Base-by-base conservation (phyloP, 2,329 filamentous ascomycete genomes). In the Microsporum ferrugineum region DNA sequence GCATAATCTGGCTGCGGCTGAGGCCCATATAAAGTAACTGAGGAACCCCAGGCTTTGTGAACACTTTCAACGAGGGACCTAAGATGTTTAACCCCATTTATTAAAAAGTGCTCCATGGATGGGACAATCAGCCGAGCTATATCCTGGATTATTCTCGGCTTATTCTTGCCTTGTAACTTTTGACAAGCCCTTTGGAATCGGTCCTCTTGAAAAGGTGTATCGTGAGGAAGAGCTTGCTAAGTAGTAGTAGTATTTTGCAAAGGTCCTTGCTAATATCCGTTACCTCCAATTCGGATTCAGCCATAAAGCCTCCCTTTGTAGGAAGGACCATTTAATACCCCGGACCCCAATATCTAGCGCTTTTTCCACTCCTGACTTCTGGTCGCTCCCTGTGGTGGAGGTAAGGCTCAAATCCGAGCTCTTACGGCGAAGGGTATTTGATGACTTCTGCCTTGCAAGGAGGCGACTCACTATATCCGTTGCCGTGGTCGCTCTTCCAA, bases 1-100 rank as follows among this genome's bases (percentile, higher is more conserved):
- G 73, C 71, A 64, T 77, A 79, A 65, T 79, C 74, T 1, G 76
- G 77, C 65, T 80, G 76, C 7, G 74, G 77, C 58, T 71, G 71
- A 56, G 71, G 64, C 1, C 67, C 66, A 34, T 64, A 70, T 5
- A 79, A 43, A 5, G 76, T 70, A 39, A 76, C 68, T 4, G 71
- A 71, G 63, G 73, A 75, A 59, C 71, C 72, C 76, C 76, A 79
- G 61, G 69, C 68, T 68, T 78, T 70, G 63, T 78, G 77, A 39
- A 75, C 68, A 62, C 72, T 76, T 64, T 80, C 75, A 34, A 68
- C 66, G 5, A 79, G 63, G 62, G 43, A 31, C 0, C 71, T 49
- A 5, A 78, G 70, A 61, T 73, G 55, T 6, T 57, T 68, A 6
- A 65, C 66, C 17, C 69, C 67, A 49, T 62, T 66, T 3, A 58